Percentiles rank a stretch among this genome's conserved stretches.
Evolutionary conservation across 2,329 filamentous ascomycete genomes (phyloP).

Genomic region (Thermoascus crustaceus): DNA sequence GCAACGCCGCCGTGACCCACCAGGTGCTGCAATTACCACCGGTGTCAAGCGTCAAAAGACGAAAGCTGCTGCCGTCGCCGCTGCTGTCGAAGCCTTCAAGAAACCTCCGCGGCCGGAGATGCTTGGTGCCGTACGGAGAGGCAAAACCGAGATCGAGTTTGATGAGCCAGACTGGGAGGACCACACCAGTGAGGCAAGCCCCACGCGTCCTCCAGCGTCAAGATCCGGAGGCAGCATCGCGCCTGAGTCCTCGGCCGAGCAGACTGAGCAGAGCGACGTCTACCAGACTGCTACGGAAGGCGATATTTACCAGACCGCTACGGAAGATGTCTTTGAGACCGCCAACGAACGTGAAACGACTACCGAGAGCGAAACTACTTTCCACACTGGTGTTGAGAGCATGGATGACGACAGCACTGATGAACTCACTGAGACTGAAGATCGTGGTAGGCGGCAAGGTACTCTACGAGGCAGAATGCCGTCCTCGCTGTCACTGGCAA

Average conservation of each 20-base stretch:
- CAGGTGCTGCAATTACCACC: constrained; percentile 29
- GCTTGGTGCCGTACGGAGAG: constrained; percentile 66
- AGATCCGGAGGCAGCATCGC: constrained; percentile 20
- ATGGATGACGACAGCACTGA: constrained; percentile 63
- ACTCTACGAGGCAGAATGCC: constrained; percentile 28
- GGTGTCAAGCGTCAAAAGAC: constrained; percentile 50
- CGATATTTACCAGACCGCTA: constrained; percentile 68
- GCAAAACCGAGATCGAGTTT: constrained; percentile 67
- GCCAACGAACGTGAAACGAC: constrained; percentile 65
- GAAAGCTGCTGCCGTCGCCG: no score
- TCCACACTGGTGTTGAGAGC: constrained; percentile 83
- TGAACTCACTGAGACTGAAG: constrained; percentile 80
- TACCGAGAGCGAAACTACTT: constrained; percentile 89
- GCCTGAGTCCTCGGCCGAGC: constrained; percentile 18
- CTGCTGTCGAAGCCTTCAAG: constrained; percentile 64
- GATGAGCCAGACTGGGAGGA: constrained; percentile 92
- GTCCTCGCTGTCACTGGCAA: constrained; percentile 33
- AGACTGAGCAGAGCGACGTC: constrained; percentile 53
- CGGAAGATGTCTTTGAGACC: constrained; percentile 66
- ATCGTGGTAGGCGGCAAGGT: constrained; percentile 30
- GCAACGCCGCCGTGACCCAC: constrained; percentile 51
- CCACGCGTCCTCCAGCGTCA: constrained; percentile 39
- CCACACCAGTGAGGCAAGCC: constrained; percentile 53
- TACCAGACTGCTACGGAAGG: constrained; percentile 79
- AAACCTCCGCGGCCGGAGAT: constrained; percentile 65